Conservation (phyloP, 371 early-diverging fungal species). For the Chytridiales sp. region DNA sequence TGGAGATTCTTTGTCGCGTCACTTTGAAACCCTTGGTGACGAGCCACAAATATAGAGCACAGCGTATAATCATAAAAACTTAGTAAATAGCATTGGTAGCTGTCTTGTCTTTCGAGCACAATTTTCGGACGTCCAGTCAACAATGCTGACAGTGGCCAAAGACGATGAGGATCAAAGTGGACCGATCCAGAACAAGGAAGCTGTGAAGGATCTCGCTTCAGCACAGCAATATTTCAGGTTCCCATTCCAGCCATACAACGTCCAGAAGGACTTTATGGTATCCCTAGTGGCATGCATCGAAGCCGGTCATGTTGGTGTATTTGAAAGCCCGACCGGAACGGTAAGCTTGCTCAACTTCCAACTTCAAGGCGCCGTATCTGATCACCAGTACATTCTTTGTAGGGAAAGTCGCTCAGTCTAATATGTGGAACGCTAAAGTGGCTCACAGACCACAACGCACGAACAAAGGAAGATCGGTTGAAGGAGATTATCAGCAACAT, state of each 20-base stretch:
- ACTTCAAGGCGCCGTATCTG: background rate
- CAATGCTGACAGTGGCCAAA: too few relatives aligned
- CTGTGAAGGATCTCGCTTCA: too few relatives aligned
- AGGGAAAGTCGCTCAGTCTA: constrained; percentile 86
- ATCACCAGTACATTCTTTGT: background rate
- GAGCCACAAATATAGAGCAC: too few relatives aligned
- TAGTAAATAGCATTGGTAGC: too few relatives aligned
- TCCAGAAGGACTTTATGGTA: constrained; percentile 81
- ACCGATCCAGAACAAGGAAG: too few relatives aligned
- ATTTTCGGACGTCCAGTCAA: too few relatives aligned
- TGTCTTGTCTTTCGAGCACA: too few relatives aligned
- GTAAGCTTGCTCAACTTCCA: constrained; percentile 38
- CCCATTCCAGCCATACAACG: constrained; percentile 58
- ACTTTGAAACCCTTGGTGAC: too few relatives aligned
- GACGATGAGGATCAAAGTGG: too few relatives aligned
- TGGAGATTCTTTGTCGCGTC: too few relatives aligned
- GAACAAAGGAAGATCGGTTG: constrained; percentile 18
- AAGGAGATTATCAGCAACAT: background rate
- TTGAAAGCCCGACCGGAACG: constrained; percentile 92
- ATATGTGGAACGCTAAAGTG: constrained; percentile 83
- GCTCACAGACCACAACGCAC: constrained; percentile 58
- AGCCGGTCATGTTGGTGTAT: constrained; percentile 71
- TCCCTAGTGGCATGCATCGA: constrained; percentile 66
- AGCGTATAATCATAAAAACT: too few relatives aligned
- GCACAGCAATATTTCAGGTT: too few relatives aligned